A percentile compares a stretch with the other conserved stretches of the same genome.
phyloP scores from a whole-genome alignment of 352 stramenopile genomes.

The Phytophthora melonis region DNA sequence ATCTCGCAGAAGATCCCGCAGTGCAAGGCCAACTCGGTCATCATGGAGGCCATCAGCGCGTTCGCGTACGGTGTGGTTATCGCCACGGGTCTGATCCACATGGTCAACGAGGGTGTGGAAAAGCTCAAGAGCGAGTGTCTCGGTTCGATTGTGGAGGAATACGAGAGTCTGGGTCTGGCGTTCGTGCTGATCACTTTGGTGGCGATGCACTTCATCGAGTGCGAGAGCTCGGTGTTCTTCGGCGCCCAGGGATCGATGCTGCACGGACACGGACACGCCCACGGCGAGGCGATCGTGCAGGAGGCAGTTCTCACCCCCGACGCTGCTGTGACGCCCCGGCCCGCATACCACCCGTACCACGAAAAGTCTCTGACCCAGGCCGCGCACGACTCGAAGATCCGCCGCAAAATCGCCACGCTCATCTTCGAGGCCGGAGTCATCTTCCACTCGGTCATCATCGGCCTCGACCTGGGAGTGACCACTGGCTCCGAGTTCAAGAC shows the following conservation, averaged over 20 bases:
- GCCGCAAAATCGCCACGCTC: constrained; percentile 52
- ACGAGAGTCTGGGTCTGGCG: constrained; percentile 59
- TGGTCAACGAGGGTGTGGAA: constrained; percentile 69
- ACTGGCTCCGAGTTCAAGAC: constrained; percentile 59
- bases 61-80: constrained; percentile 79
- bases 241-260: constrained; percentile 32
- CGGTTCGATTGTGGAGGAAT: constrained; percentile 54
- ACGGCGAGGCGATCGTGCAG: constrained; percentile 23
- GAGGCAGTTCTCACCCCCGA: constrained; percentile 2
- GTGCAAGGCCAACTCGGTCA: constrained; percentile 46
- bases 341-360: constrained; percentile 31
- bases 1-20: constrained; percentile 49
- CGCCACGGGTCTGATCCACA: constrained; percentile 77
- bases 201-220: constrained; percentile 77
- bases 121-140: constrained; percentile 70
- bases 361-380: constrained; percentile 17
- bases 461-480: constrained; percentile 66
- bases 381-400: constrained; percentile 26
- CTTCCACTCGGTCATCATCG: constrained; percentile 80
- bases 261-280: constrained; percentile 47
- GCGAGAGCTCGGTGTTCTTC: constrained; percentile 68
- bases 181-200: constrained; percentile 71
- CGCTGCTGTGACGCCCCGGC: constrained; percentile 18
- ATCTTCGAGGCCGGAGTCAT: constrained; percentile 68
- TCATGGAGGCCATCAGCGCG: constrained; percentile 62